These are phyloP conservation scores for Prunus yedoensis DNA, from an alignment of 331 rosid genomes.

Conservation along the genomic window DNA sequence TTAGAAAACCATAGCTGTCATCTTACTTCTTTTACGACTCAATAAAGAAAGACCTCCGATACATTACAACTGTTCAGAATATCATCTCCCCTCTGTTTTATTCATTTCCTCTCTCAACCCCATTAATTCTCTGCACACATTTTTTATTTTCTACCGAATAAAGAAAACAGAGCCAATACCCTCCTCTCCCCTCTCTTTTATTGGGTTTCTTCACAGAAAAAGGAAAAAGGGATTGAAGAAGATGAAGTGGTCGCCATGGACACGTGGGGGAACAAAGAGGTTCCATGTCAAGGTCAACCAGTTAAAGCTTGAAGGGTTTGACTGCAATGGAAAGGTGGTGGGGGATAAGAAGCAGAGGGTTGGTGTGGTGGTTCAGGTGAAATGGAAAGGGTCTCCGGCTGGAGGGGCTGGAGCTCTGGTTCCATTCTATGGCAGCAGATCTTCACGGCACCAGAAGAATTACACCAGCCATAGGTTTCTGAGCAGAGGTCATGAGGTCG, in stretches of 20 bases:
- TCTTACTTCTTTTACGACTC: neutral
- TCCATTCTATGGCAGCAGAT: slow-evolving; percentile 35
- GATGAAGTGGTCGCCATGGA: slow-evolving; percentile 45
- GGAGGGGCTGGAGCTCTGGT: slow-evolving; percentile 17
- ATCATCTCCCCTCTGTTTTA: too few relatives aligned
- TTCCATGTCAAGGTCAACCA: slow-evolving; percentile 48
- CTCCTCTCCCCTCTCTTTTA: neutral
- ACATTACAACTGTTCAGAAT: too few relatives aligned
- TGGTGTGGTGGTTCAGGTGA: slow-evolving; percentile 28
- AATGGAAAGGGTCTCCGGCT: slow-evolving; percentile 30
- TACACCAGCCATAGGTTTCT: slow-evolving; percentile 22
- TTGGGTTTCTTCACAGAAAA: too few relatives aligned
- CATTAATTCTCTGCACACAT: too few relatives aligned
- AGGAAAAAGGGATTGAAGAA: neutral
- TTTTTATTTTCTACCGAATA: too few relatives aligned
- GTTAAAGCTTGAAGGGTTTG: slow-evolving; percentile 48
- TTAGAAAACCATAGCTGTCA: slow-evolving; percentile 10
- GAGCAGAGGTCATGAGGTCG: slow-evolving; percentile 1
- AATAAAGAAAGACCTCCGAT: neutral
- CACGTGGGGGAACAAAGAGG: slow-evolving; percentile 20
- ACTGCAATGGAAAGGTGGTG: neutral
- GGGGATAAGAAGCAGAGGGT: neutral
- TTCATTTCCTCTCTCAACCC: too few relatives aligned
- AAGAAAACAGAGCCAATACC: too few relatives aligned
- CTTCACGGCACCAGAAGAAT: slow-evolving; percentile 27